Conservation (phyloP, 2,329 filamentous ascomycete species). For the Thielaviopsis punctulata region DNA sequence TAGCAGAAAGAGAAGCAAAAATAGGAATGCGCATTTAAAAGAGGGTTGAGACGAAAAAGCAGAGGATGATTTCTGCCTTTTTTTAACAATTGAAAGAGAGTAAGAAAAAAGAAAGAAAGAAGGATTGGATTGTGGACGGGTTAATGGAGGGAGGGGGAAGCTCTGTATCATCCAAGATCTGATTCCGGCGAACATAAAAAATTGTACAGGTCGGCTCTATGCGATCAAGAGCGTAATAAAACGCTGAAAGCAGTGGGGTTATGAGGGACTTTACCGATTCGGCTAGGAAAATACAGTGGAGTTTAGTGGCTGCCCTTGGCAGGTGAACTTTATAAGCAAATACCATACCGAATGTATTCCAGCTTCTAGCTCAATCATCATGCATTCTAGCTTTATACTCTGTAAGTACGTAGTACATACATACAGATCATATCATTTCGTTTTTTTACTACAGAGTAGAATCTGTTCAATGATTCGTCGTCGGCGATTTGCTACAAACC, state of each 20-base stretch:
- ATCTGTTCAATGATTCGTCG: background rate
- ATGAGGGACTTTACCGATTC: too few relatives aligned
- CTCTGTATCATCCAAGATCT: background rate
- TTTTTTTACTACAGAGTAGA: background rate
- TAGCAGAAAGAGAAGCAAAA: constrained; percentile 3
- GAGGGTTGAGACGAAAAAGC: background rate
- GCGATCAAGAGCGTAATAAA: too few relatives aligned
- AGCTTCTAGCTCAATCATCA: too few relatives aligned
- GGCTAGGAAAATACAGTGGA: too few relatives aligned
- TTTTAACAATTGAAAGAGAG: background rate
- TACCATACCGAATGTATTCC: too few relatives aligned
- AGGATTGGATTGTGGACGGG: background rate
- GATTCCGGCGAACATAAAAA: too few relatives aligned
- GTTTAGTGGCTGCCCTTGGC: too few relatives aligned
- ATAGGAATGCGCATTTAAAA: constrained; percentile 10
- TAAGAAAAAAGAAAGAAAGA: background rate
- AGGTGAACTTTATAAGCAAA: too few relatives aligned
- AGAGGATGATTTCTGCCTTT: background rate
- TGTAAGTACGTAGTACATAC: too few relatives aligned
- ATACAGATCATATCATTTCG: too few relatives aligned
- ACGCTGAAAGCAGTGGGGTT: too few relatives aligned
- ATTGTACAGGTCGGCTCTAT: background rate
- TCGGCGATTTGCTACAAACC: background rate
- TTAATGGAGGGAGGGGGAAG: background rate
- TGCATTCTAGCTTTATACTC: too few relatives aligned